Evolutionary conservation across 2,329 filamentous ascomycete species (phyloP).

Genomic region (Aspergillus ustus): DNA sequence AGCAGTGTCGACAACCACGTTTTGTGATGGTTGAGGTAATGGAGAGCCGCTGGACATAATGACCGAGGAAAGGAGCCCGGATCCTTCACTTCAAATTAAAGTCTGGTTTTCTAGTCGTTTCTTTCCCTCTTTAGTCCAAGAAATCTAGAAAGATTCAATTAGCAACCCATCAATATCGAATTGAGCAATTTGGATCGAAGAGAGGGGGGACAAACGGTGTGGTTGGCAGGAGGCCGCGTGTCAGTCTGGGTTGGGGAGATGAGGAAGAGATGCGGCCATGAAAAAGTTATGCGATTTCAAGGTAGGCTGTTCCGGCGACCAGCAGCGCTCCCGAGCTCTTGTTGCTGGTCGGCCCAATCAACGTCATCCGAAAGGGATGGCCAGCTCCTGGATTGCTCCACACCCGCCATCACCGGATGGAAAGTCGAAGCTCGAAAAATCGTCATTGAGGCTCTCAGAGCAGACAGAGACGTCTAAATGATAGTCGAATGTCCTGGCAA

Average conservation of each 20-base stretch:
- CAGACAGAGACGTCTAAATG: neutral
- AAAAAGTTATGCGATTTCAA: conserved; percentile 41
- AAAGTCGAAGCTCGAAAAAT: neutral
- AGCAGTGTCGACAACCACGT: conserved; percentile 46
- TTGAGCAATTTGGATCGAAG: neutral
- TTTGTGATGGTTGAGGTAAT: conserved; percentile 41
- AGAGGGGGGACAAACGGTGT: conserved; percentile 24
- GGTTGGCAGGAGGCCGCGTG: conserved; percentile 22
- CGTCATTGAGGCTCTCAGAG: conserved; percentile 3
- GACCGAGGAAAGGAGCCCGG: conserved; percentile 28
- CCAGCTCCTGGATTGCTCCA: conserved; percentile 25
- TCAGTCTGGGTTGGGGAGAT: conserved; percentile 28
- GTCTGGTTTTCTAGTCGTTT: conserved; percentile 7
- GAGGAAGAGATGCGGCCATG: conserved; percentile 37
- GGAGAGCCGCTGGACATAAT: conserved; percentile 48
- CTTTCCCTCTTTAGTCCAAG: conserved; percentile 18
- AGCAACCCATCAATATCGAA: neutral
- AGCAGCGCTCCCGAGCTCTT: conserved; percentile 29
- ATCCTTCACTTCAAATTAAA: conserved; percentile 9
- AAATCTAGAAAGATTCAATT: conserved; percentile 13
- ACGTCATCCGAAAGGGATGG: conserved; percentile 23
- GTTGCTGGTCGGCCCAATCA: conserved; percentile 37
- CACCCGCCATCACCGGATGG: conserved; percentile 14
- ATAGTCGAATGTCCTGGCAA: neutral
- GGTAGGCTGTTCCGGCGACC: conserved; percentile 24